Conservation (phyloP, 305 asterid species). For the Solanum hybrid region DNA sequence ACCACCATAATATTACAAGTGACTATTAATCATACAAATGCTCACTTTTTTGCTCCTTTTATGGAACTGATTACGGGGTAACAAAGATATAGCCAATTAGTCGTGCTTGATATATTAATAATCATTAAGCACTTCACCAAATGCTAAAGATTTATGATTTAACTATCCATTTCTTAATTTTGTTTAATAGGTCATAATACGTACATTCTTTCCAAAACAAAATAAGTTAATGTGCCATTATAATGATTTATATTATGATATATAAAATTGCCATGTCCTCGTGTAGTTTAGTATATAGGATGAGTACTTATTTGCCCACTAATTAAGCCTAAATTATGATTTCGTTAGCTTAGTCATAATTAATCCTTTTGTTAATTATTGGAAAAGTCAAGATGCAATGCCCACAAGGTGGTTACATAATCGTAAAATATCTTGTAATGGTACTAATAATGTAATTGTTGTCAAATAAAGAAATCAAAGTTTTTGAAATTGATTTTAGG, state of each 20-base stretch:
- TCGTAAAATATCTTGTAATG: background rate
- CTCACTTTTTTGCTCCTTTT: background rate
- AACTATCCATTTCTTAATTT: conserved; percentile 12
- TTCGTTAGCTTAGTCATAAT: conserved; percentile 2
- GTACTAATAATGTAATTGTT: background rate
- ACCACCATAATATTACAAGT: conserved; percentile 1
- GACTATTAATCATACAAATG: background rate
- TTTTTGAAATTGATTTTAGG: background rate
- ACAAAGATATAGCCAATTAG: background rate
- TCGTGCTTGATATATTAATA: background rate
- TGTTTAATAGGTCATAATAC: background rate
- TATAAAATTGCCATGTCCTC: background rate
- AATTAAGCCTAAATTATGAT: conserved; percentile 8
- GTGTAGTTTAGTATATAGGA: background rate
- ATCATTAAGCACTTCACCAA: conserved; percentile 17
- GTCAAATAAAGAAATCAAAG: background rate
- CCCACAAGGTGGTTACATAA: background rate
- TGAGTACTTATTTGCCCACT: conserved; percentile 18
- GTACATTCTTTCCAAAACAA: background rate
- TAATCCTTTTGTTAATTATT: conserved; percentile 7
- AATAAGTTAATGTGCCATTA: background rate
- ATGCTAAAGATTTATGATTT: conserved; percentile 18
- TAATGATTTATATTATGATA: background rate
- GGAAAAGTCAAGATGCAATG: background rate
- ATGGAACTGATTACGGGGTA: background rate